Evolutionary conservation across 495 filamentous ascomycete genomes (phyloP), one percentile per base, ranked within the genome.

Genomic region (Physcia stellaris): DNA sequence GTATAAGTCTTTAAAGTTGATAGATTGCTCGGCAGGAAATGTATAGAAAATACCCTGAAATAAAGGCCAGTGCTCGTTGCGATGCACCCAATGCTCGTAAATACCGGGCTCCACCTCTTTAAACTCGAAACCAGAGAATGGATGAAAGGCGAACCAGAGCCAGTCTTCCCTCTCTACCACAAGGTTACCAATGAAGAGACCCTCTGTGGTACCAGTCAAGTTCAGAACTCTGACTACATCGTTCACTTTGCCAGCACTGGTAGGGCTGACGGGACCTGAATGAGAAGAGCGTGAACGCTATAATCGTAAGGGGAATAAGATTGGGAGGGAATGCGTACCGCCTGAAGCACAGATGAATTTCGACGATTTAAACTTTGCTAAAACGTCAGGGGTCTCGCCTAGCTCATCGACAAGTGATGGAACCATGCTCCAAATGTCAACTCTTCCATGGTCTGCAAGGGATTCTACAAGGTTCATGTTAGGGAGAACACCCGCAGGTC

Each of bases 31-130:
- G 19, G 69, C 54, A 7, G 63, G 61, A 37, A 70, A 75, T 5
- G 63, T 67, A 46, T 68, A 63, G 53, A 76, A 77, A 39, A 73
- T 55, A 7, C 62, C 61, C 15, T 75, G 69, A 4, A 53, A 53
- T 15, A 33, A 33, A 6, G 31, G 31, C 31, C 31, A 33, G 6
- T 53, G 37, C 21, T 48, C 43, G 38, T 53, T 48, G 1, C 41
- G 42, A 29, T 54, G 45, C 15, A 51, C 48, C 49, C 51, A 49
- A 29, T 52, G 51, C 34, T 56, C 51, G 17, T 41, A 48, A 19
- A 32, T 39, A 32, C 40, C 39, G 9, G 37, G 41, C 29, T 46
- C 48, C 2, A 42, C 11, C 31, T 53, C 32, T 33, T 52, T 54
- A 39, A 56, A 56, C 32, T 56, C 51, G 31, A 56, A 51, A 1